Base-by-base conservation (phyloP, 164 flowering plant genomes). In the Protea cynaroides region DNA sequence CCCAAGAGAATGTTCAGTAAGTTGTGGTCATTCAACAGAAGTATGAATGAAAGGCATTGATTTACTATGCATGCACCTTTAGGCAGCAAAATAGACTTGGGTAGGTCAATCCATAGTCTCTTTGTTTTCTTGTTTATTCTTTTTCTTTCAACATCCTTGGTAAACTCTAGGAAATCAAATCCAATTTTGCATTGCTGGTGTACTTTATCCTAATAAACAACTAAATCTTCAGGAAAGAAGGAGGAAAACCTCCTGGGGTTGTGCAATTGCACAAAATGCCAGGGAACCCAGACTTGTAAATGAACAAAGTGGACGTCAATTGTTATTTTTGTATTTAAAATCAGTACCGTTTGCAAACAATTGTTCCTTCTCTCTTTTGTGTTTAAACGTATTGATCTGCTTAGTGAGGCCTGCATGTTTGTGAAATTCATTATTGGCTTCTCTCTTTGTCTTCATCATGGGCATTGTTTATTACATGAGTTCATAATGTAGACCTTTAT, bases 1-100 rank as follows among this genome's bases (percentile, higher is more conserved):
- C 92, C 98, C 24, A 93, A 84, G 74, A 79, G 77, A 71, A 88
- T 93, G 90, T 79, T 88, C 34, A 84, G 90, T 64, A 93, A 82
- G 84, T 77, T 93, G 64, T 86, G 92, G 88, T 74, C 96, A 14
- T 73, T 71, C 61, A 86, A 80, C 59, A 87, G 85, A 79, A 83
- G 75, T 80, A 69, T 69, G 44, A 79, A 62, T 65, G 90, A 87
- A 74, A 90, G 80, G 75, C 79, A 79, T 56, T 88, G 77, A 88
- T 65, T 12, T 56, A 58, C 63, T 72, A 70, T 70, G 65, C 66
- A 68, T 24, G 55, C 7, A 40, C 49, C 17, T 49, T 68, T 47
- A 59, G 58, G 59, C 58, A 36, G 58, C 6, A 25, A 56, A 60
- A 55, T 61, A 66, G 47, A 62, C 23, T 47, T 25, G 56, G 61